Evolutionary conservation across 495 filamentous ascomycete species (phyloP).

Genomic region (Podospora pseudocomata): DNA sequence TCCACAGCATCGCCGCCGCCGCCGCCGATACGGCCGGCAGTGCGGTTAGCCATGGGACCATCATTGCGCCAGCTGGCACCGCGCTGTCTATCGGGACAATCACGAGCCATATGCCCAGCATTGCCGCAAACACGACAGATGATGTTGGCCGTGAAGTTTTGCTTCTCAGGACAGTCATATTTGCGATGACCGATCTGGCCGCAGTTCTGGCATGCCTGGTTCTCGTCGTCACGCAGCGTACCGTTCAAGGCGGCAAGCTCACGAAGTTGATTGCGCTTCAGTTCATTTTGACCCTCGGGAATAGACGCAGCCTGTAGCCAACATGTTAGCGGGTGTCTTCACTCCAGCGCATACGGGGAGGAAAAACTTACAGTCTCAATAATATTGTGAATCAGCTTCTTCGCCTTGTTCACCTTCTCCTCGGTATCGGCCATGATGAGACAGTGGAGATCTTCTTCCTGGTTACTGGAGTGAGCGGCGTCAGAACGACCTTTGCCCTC

Average conservation of each 20-base stretch:
- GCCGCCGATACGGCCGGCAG: slow-evolving; percentile 59
- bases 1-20: slow-evolving; percentile 78
- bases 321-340: slow-evolving; percentile 24
- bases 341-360: background rate
- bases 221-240: slow-evolving; percentile 96
- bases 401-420: slow-evolving; percentile 97
- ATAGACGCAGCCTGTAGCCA: slow-evolving; percentile 82
- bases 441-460: slow-evolving; percentile 98
- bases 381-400: slow-evolving; percentile 93
- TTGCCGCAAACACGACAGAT: slow-evolving; percentile 96
- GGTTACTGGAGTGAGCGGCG: slow-evolving; percentile 97
- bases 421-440: slow-evolving; percentile 99
- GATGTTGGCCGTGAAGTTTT: slow-evolving; percentile 97
- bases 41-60: slow-evolving; percentile 42
- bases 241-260: slow-evolving; percentile 96
- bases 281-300: slow-evolving; percentile 94
- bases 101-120: slow-evolving; percentile 42
- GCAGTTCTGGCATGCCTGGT: slow-evolving; percentile 99
- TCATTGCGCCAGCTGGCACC: slow-evolving; percentile 85
- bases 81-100: slow-evolving; percentile 85
- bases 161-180: slow-evolving; percentile 96
- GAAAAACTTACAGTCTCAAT: slow-evolving; percentile 82
- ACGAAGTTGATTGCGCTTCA: slow-evolving; percentile 97
- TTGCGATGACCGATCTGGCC: slow-evolving; percentile 98
- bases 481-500: slow-evolving; percentile 99